phyloP scores from a whole-genome alignment of 768 basidiomycete species.

The Tricholoma flavovirens region DNA sequence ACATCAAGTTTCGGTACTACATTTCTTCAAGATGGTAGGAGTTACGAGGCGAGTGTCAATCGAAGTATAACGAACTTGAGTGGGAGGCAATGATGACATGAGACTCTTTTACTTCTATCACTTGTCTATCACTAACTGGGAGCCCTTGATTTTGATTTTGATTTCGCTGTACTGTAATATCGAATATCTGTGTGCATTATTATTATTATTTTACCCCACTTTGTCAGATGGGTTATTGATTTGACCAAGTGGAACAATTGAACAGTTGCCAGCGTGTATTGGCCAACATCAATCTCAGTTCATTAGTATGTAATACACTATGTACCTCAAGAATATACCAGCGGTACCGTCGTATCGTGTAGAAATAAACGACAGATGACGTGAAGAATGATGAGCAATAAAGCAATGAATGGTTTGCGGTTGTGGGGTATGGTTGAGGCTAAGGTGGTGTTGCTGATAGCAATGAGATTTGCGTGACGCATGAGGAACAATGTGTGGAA shows the following conservation, averaged over 20 bases:
- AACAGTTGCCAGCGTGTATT: not conserved
- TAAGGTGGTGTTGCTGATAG: not conserved
- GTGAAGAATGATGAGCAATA: not conserved
- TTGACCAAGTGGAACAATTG: too few species aligned
- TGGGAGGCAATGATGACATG: slow-evolving; percentile 28
- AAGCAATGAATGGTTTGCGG: not conserved
- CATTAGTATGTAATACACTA: not conserved
- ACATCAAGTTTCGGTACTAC: slow-evolving; percentile 18
- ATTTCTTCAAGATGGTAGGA: slow-evolving; percentile 47
- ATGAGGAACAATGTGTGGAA: not conserved
- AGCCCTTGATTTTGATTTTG: too few species aligned
- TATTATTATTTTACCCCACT: too few species aligned
- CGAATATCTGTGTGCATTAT: not conserved
- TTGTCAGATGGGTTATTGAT: too few species aligned
- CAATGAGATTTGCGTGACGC: not conserved
- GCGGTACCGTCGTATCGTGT: not conserved
- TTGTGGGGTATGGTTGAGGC: not conserved
- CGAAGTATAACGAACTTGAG: slow-evolving; percentile 48
- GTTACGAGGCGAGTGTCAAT: slow-evolving; percentile 38
- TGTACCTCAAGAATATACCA: slow-evolving; percentile 1
- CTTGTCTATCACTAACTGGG: too few species aligned
- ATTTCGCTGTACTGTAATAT: not conserved
- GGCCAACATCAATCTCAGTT: not conserved
- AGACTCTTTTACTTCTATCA: not conserved
- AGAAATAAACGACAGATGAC: slow-evolving; percentile 6